Conservation (phyloP, 2,329 filamentous ascomycete genomes). For the Ascomycota sp. region DNA sequence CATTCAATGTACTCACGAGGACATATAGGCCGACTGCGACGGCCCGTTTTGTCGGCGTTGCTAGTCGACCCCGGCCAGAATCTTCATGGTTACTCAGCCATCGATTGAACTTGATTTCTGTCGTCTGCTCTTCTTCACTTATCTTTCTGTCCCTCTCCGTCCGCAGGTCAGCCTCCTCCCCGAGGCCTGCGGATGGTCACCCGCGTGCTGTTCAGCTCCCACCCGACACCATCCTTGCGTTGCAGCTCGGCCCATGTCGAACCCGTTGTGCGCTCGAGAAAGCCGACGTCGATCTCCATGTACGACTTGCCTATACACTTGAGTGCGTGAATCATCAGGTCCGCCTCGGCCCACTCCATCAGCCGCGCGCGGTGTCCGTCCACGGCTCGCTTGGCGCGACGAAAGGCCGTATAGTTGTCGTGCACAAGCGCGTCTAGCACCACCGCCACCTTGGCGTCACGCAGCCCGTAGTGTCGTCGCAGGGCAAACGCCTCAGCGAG, state of each 20-base stretch:
- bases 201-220: constrained; percentile 53
- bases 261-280: constrained; percentile 49
- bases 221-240: constrained; percentile 55
- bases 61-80: too few relatives aligned
- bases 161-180: constrained; percentile 12
- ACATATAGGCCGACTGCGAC: too few relatives aligned
- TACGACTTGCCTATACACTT: constrained; percentile 79
- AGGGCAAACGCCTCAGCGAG: constrained; percentile 53
- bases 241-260: constrained; percentile 53
- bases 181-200: constrained; percentile 53
- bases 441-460: constrained; percentile 46
- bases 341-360: constrained; percentile 61
- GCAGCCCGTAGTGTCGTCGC: constrained; percentile 37
- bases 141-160: not conserved
- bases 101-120: too few relatives aligned
- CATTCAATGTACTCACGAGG: too few relatives aligned
- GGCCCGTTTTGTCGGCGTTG: too few relatives aligned
- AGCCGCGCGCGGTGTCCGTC: constrained; percentile 65
- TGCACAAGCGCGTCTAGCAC: constrained; percentile 52
- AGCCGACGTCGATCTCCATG: constrained; percentile 45
- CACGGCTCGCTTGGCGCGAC: constrained; percentile 46
- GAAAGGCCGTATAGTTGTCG: constrained; percentile 70
- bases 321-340: constrained; percentile 55
- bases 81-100: too few relatives aligned
- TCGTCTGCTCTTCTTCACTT: too few relatives aligned